Conservation (phyloP, 1,284 basidiomycete genomes). For the Ganoderma lucidum region DNA sequence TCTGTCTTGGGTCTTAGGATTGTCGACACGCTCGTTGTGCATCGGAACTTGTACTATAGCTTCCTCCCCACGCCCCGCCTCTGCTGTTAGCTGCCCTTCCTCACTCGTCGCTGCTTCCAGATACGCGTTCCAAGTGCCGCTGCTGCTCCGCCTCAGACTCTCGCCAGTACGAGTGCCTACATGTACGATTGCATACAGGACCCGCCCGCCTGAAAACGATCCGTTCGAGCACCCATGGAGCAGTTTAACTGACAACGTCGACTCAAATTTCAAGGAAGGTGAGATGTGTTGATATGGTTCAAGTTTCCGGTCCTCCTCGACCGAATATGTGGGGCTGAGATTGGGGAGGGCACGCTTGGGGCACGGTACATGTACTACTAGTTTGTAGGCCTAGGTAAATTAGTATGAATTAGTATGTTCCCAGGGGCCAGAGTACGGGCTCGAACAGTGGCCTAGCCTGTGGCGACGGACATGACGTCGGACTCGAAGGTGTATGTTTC, state of each 20-base stretch:
- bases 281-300: no score
- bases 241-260: no score
- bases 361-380: no score
- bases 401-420: background rate
- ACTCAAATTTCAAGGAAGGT: no score
- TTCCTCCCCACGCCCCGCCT: background rate
- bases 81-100: constrained; percentile 1
- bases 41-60: constrained; percentile 37
- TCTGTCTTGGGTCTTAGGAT: constrained; percentile 32
- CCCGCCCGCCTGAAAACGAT: constrained; percentile 1
- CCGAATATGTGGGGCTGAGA: background rate
- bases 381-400: no score
- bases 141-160: background rate
- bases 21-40: constrained; percentile 32
- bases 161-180: background rate
- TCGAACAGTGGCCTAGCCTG: constrained; percentile 4
- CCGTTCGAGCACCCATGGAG: background rate
- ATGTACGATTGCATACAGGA: constrained; percentile 6
- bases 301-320: background rate
- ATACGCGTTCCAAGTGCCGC: constrained; percentile 1
- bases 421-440: background rate
- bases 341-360: background rate
- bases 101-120: background rate
- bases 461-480: background rate
- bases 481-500: background rate